Percentiles rank a stretch among this genome's conserved stretches.
These are phyloP conservation scores for Ogataea glucozyma DNA, from an alignment of 805 yeast genomes.

Conservation along the genomic window DNA sequence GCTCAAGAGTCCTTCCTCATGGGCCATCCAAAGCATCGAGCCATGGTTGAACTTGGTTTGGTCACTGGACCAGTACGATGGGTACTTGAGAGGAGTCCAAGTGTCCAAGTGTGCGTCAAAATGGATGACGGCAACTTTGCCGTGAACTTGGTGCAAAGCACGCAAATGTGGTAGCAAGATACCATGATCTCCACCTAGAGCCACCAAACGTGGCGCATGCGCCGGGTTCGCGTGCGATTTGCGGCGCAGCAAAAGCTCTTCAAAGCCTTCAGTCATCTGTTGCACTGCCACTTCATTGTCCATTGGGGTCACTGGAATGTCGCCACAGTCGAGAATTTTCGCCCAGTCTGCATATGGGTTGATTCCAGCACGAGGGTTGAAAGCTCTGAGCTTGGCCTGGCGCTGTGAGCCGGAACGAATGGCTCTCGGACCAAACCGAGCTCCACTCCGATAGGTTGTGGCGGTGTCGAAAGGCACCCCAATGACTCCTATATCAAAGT, in stretches of 20 bases:
- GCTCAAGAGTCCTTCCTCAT: constrained; percentile 62
- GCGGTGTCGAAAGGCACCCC: constrained; percentile 89
- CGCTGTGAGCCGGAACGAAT: constrained; percentile 70
- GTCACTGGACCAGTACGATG: constrained; percentile 38
- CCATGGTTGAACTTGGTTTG: constrained; percentile 72
- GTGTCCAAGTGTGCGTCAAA: constrained; percentile 88
- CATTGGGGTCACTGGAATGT: constrained; percentile 61
- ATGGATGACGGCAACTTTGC: constrained; percentile 72
- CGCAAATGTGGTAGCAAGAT: constrained; percentile 72
- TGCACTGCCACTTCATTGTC: constrained; percentile 52
- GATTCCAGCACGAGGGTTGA: constrained; percentile 55
- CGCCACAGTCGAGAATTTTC: constrained; percentile 54
- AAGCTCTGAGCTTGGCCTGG: constrained; percentile 68
- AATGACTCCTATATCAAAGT: constrained; percentile 68
- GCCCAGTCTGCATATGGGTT: constrained; percentile 56
- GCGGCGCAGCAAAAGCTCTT: constrained; percentile 48
- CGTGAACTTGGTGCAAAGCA: constrained; percentile 59
- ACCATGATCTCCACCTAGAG: constrained; percentile 84
- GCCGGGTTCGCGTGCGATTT: constrained; percentile 25
- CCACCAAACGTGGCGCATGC: constrained; percentile 61
- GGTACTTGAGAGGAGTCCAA: constrained; percentile 73
- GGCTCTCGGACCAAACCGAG: constrained; percentile 79
- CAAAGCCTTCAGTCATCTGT: constrained; percentile 56
- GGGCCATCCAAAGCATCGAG: constrained; percentile 83
- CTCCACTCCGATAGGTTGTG: constrained; percentile 75